These are phyloP conservation scores for Bathelium albidoporum DNA, from an alignment of 495 filamentous ascomycete species.

Conservation along the genomic window DNA sequence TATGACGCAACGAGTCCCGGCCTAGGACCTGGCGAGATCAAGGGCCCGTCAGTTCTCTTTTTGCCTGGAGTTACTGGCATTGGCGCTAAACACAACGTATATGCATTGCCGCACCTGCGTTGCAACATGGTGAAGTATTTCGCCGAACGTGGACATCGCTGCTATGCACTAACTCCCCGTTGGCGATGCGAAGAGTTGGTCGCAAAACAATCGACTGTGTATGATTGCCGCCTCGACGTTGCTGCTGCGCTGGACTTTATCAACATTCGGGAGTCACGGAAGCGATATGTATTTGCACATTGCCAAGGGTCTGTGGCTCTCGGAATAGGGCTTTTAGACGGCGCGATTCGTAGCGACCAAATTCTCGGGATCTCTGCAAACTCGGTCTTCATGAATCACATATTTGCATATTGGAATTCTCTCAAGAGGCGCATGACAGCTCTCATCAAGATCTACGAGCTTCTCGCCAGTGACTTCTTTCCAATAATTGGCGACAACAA, in stretches of 20 bases:
- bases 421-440: not conserved
- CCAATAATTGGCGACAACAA: not conserved
- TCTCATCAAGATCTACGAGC: not conserved
- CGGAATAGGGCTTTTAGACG: not conserved
- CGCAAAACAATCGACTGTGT: not conserved
- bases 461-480: not conserved
- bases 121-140: constrained; percentile 2
- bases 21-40: not conserved
- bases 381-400: not conserved
- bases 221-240: not conserved
- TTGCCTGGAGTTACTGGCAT: constrained; percentile 1
- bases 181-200: not conserved
- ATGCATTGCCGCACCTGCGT: not conserved
- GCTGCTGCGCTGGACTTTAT: not conserved
- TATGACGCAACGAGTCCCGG: not conserved
- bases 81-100: not conserved
- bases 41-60: not conserved
- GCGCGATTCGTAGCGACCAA: not conserved
- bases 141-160: not conserved
- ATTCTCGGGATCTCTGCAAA: not conserved
- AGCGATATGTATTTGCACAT: not conserved
- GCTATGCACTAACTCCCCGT: not conserved
- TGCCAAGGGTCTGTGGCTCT: not conserved
- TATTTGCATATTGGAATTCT: not conserved
- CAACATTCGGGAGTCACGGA: not conserved